phyloP scores from a whole-genome alignment of 768 basidiomycete species.

The Suillus alpinus region DNA sequence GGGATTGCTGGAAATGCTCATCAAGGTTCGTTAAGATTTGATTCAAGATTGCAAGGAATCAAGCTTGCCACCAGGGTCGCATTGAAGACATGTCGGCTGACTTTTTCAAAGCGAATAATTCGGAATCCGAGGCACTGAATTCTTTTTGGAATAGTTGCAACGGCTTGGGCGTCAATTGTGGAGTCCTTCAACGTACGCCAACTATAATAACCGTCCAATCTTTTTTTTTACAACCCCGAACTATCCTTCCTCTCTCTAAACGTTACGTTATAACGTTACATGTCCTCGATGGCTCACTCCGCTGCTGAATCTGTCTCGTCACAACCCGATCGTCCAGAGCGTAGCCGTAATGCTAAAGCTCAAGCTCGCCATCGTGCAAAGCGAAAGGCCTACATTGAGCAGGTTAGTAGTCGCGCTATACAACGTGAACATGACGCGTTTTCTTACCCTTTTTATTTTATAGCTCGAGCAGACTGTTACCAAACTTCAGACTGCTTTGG shows the following conservation, averaged over 20 bases:
- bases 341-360: constrained; percentile 84
- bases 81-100: constrained; percentile 32
- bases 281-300: constrained; percentile 59
- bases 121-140: constrained; percentile 42
- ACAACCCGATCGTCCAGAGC: constrained; percentile 67
- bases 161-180: constrained; percentile 24
- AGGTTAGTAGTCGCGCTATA: constrained; percentile 44
- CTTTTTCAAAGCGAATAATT: constrained; percentile 44
- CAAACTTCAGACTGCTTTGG: constrained; percentile 74
- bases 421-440: constrained; percentile 13
- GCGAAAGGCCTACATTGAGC: constrained; percentile 90
- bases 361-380: constrained; percentile 90
- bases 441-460: not conserved
- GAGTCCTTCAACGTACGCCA: constrained; percentile 13
- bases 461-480: constrained; percentile 86
- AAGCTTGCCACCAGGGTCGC: constrained; percentile 37
- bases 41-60: constrained; percentile 27
- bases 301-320: constrained; percentile 40
- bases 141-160: constrained; percentile 21
- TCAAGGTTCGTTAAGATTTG: constrained; percentile 28
- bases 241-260: constrained; percentile 35
- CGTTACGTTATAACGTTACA: constrained; percentile 45
- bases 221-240: constrained; percentile 50
- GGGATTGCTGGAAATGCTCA: constrained; percentile 1
- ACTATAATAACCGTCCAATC: constrained; percentile 35